Base-by-base conservation (phyloP, 805 yeast genomes). In the Schwanniomyces vanrijiae region DNA sequence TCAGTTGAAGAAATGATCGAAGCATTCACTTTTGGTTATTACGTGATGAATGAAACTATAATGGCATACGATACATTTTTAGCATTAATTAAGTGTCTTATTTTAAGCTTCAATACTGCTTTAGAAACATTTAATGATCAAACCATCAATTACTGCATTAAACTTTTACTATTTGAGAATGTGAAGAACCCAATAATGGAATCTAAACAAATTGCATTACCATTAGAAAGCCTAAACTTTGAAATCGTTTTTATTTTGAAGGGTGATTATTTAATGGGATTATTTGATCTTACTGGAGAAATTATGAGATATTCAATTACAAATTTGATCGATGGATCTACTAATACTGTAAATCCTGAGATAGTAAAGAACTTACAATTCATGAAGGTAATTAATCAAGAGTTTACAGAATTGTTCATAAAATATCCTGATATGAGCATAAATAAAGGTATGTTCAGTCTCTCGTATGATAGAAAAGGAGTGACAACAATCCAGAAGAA, bases 231-330 rank as follows among this genome's bases (percentile, higher is more conserved):
- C 19, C 19, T 45, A 14, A 34, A 40, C 6, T 43, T 43, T 9
- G 18, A 25, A 3, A 43, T 37, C 11, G 26, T 29, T 4, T 55
- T 52, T 37, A 52, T 58, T 31, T 49, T 44, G 9, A 44, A 43
- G 19, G 65, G 60, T 11, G 76, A 72, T 51, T 71, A 64, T 49
- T 53, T 71, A 24, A 60, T 71, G 59, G 77, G 77, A 0, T 42
- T 71, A n/a, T 60, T 72, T 48, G 77, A 72, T 48, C 47, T 69
- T 41, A 69, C 76, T 0, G 77, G 77, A 0, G 77, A 72, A 44
- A 58, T 72, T 11, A 71, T 72, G 76, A 49, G 74, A 25, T 66
- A 62, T 44, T 62, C 72, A 10, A 67, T 72, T 14, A 47, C 61
- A n/a, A 58, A 66, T 42, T 48, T 62, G 51, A 50, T 46, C 11